A percentile compares a stretch with the other conserved stretches of the same genome.
These are phyloP conservation scores for Leucosporidium creatinivorum DNA, from an alignment of 768 basidiomycete genomes.

Conservation along the genomic window DNA sequence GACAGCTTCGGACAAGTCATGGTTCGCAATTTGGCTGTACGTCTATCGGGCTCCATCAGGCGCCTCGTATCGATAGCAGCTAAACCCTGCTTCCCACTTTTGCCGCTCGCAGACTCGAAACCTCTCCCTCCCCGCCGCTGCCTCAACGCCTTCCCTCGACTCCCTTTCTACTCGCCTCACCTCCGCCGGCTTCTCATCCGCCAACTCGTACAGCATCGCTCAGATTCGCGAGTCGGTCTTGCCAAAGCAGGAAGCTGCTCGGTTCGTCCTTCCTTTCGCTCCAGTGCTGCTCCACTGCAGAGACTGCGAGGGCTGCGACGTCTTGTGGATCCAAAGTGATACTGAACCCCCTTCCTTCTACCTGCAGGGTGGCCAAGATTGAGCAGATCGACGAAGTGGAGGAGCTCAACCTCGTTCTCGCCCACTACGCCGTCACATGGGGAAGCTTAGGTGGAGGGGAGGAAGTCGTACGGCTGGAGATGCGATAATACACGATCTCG, in stretches of 20 bases:
- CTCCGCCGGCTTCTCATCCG: constrained; percentile 49
- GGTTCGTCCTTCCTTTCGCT: constrained; percentile 46
- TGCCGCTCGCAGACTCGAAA: constrained; percentile 53
- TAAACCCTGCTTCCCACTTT: not conserved
- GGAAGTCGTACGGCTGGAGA: not conserved
- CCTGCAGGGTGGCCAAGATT: constrained; percentile 60
- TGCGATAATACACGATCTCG: too few species aligned
- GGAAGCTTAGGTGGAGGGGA: constrained; percentile 39
- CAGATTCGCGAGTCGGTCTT: constrained; percentile 42
- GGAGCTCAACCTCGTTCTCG: constrained; percentile 80
- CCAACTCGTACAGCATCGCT: constrained; percentile 3
- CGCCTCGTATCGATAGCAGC: too few species aligned
- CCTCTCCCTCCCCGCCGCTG: constrained; percentile 65
- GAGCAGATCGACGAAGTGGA: constrained; percentile 92
- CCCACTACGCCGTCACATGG: constrained; percentile 88
- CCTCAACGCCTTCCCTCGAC: constrained; percentile 54
- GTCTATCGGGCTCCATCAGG: too few species aligned
- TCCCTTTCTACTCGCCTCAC: constrained; percentile 59
- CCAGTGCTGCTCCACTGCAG: too few species aligned
- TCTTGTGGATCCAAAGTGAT: too few species aligned
- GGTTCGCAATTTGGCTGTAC: constrained; percentile 70
- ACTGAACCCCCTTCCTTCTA: not conserved
- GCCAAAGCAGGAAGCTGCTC: constrained; percentile 49
- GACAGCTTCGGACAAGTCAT: constrained; percentile 91
- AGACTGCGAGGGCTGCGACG: too few species aligned